Percentiles rank a stretch among this genome's conserved stretches.
These are phyloP conservation scores for Myriosclerotinia scirpicola DNA, from an alignment of 2,329 filamentous ascomycete genomes.

Conservation along the genomic window DNA sequence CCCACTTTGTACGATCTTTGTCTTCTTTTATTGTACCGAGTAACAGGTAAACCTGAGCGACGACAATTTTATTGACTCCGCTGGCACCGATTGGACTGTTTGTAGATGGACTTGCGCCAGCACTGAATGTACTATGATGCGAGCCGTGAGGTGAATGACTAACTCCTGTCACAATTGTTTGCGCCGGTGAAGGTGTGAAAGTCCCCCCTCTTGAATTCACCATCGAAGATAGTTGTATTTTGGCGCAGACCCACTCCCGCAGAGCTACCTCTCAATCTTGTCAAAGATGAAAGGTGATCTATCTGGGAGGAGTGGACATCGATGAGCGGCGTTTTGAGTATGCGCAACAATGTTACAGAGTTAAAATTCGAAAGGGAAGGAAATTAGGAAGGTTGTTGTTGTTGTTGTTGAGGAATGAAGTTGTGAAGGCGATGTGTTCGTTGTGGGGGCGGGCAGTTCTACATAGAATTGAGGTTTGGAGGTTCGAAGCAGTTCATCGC, in stretches of 20 bases:
- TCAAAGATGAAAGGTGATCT: constrained; percentile 40
- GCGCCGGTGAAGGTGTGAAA: constrained; percentile 42
- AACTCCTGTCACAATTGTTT: constrained; percentile 41
- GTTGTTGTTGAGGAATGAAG: constrained; percentile 14
- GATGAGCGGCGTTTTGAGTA: constrained; percentile 24
- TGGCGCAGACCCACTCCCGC: constrained; percentile 41
- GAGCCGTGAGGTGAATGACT: constrained; percentile 44
- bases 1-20: constrained; percentile 88
- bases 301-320: constrained; percentile 39
- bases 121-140: constrained; percentile 49
- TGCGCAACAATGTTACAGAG: constrained; percentile 17
- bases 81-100: constrained; percentile 50
- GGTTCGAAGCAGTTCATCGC: not conserved
- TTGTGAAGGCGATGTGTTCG: constrained; percentile 19
- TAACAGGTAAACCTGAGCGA: constrained; percentile 92
- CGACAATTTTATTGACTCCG: constrained; percentile 85
- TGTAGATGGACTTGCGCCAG: constrained; percentile 41
- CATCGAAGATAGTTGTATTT: constrained; percentile 42
- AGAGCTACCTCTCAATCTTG: constrained; percentile 41
- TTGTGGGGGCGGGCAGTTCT: constrained; percentile 10
- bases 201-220: constrained; percentile 42
- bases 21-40: constrained; percentile 95
- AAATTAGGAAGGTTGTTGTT: constrained; percentile 1
- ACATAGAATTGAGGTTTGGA: constrained; percentile 17
- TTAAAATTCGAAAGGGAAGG: not conserved